Conservation (phyloP, 1,284 basidiomycete species). For the Ceratobasidium sp. region DNA sequence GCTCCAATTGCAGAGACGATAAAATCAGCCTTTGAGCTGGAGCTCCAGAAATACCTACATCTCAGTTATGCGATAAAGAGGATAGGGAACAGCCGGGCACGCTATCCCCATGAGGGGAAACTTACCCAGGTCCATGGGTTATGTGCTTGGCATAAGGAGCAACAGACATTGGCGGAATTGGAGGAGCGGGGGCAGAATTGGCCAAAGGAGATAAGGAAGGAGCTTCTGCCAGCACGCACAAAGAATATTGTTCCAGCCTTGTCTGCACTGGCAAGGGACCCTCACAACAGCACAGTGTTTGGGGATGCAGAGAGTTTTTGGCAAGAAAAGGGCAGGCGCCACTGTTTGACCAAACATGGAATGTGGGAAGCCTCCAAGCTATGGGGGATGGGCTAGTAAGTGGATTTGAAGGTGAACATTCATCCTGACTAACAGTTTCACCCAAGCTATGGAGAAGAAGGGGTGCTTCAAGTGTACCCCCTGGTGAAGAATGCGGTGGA, state of each 20-base stretch:
- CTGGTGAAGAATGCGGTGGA: not conserved
- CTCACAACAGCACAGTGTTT: not conserved
- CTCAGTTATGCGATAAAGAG: not conserved
- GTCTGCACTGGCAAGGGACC: not conserved
- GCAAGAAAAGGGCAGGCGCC: not conserved
- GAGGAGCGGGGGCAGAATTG: not conserved
- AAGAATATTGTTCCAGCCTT: not conserved
- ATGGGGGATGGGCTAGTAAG: not conserved
- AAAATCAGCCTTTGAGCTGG: not conserved
- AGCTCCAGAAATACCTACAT: not conserved
- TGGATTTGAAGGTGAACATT: not conserved
- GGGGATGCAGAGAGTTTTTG: not conserved
- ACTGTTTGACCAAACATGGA: not conserved
- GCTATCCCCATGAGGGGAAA: not conserved
- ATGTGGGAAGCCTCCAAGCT: not conserved
- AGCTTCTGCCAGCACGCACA: not conserved
- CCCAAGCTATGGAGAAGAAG: constrained; percentile 10
- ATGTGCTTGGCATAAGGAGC: not conserved
- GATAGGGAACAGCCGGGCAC: not conserved
- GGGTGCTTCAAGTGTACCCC: not conserved
- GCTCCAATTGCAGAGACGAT: not conserved
- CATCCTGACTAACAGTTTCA: too few relatives aligned
- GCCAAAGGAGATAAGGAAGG: not conserved
- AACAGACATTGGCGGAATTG: not conserved
- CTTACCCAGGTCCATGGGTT: not conserved